Evolutionary conservation across 1,139 yeast genomes (phyloP), one percentile per base, ranked within the genome.

Genomic region (Taphrina populina): DNA sequence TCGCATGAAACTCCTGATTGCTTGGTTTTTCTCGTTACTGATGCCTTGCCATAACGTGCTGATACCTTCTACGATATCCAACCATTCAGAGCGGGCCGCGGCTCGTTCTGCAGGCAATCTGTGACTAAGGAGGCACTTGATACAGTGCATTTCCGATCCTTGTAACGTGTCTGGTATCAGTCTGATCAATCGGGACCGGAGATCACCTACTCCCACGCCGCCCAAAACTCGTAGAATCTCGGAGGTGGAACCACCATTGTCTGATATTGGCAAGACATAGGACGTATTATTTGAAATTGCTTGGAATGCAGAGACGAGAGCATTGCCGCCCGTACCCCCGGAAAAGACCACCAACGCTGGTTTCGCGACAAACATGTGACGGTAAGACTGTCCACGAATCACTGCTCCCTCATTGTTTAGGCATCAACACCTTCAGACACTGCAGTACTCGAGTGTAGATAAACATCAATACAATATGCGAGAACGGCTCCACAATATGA

Each of bases 201-300:
- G 76, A 66, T 90, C 97, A 1, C 97, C 97, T 58, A 90, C 87
- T 0, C 96, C 96, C 1, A 96, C 95, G 0, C 96, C 96, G 1
- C 96, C 96, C 19, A 90, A 76, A 1, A 88, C 88, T 13, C 96
- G 72, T n/a, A 88, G 76, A 32, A 90, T 77, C 69, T 90, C 97
- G 26, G 95, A 84, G 0, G 96, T 88, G 0, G 96, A 88, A 0
- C 96, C 97, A 21, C 97, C 97, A 66, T 90, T 90, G 67, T 90
- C 97, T 56, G 88, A 83, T 10, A 90, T 80, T 0, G 97, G 97
- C 36, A 90, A 71, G 1, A 88, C 75, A 63, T 84, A 88, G 1
- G 84, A 73, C 11, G 84, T 72, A 15, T 19, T 3, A 27, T 41
- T 19, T 5, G 47, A 26, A 10, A 41, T 15, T n/a, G 27, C n/a